A percentile compares a stretch with the other conserved stretches of the same genome.
phyloP scores from a whole-genome alignment of 202 grass and related monocot genomes.

The Saccharum hybrid region DNA sequence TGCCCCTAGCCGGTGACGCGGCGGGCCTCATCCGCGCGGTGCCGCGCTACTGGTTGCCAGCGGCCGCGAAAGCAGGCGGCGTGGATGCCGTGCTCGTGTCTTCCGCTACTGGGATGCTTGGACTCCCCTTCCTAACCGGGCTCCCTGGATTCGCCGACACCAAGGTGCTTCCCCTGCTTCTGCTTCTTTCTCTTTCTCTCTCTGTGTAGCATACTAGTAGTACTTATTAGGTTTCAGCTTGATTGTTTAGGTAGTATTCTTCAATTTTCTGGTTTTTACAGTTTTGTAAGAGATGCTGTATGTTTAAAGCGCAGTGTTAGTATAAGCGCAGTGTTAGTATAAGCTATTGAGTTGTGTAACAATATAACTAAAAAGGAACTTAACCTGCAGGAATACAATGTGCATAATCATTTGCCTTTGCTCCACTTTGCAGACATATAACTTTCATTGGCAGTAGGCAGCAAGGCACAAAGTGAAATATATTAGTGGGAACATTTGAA shows the following conservation, averaged over 20 bases:
- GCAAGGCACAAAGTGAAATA: too few relatives aligned
- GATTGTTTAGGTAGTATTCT: conserved; percentile 15
- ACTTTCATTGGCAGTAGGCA: too few relatives aligned
- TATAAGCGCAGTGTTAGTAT: too few relatives aligned
- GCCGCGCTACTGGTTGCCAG: conserved; percentile 70
- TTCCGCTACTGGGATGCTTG: conserved; percentile 70
- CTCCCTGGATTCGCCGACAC: conserved; percentile 57
- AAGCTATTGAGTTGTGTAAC: too few relatives aligned
- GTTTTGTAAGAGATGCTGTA: too few relatives aligned
- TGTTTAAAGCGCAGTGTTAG: too few relatives aligned
- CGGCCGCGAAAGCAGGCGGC: conserved; percentile 50
- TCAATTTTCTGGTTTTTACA: too few relatives aligned
- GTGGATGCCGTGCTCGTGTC: conserved; percentile 76
- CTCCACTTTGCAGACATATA: too few relatives aligned
- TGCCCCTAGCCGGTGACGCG: conserved; percentile 28
- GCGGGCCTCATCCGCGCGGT: conserved; percentile 53
- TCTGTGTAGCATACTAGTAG: background rate
- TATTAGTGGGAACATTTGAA: too few relatives aligned
- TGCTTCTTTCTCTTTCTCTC: background rate
- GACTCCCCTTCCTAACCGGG: conserved; percentile 82
- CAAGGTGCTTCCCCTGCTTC: conserved; percentile 54
- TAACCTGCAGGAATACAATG: too few relatives aligned
- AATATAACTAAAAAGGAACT: too few relatives aligned
- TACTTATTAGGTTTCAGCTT: conserved; percentile 6
- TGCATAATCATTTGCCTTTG: too few relatives aligned